These are phyloP conservation scores for Pseudocercospora macadamiae DNA, from an alignment of 2,329 filamentous ascomycete species.

Conservation along the genomic window DNA sequence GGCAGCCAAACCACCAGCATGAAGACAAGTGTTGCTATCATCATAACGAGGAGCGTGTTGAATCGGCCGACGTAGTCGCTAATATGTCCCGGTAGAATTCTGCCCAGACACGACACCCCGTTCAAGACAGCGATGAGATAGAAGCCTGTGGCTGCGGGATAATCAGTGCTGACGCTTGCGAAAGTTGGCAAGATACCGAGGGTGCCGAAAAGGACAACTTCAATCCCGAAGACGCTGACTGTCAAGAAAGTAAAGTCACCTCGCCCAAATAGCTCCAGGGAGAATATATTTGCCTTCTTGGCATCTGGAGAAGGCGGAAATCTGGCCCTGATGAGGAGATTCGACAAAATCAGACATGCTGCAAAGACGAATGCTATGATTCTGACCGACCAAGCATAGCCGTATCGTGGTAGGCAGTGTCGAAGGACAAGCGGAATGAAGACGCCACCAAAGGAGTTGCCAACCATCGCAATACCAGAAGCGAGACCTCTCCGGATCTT, in stretches of 20 bases:
- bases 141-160: conserved; percentile 40
- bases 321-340: conserved; percentile 41
- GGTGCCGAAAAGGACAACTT: conserved; percentile 55
- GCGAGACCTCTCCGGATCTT: conserved; percentile 42
- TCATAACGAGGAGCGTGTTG: conserved; percentile 47
- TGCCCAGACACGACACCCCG: conserved; percentile 47
- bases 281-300: conserved; percentile 47
- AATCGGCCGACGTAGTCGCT: conserved; percentile 52
- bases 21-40: conserved; percentile 43
- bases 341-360: conserved; percentile 38
- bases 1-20: conserved; percentile 52
- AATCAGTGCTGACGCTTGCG: conserved; percentile 43
- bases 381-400: conserved; percentile 43
- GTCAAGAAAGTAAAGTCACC: conserved; percentile 14
- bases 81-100: conserved; percentile 48
- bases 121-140: conserved; percentile 52
- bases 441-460: conserved; percentile 43
- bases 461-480: conserved; percentile 45
- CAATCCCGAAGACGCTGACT: conserved; percentile 42
- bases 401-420: conserved; percentile 36
- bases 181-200: conserved; percentile 53
- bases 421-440: conserved; percentile 43
- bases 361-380: conserved; percentile 43
- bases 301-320: conserved; percentile 35
- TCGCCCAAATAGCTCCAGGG: conserved; percentile 42